phyloP scores from a whole-genome alignment of 2,329 filamentous ascomycete species.

The Thelonectria discophora region DNA sequence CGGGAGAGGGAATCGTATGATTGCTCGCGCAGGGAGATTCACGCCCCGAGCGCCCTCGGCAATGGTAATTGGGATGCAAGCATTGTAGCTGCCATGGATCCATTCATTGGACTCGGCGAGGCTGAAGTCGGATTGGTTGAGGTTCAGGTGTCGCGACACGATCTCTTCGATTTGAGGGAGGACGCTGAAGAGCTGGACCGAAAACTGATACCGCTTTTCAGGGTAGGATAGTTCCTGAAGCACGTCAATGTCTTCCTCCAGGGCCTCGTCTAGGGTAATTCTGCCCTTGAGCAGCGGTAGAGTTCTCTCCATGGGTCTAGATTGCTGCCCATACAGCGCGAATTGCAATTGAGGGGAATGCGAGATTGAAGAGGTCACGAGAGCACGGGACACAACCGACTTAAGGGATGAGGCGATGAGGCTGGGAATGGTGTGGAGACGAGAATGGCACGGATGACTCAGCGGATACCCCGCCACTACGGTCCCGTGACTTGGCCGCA shows the following conservation, averaged over 20 bases:
- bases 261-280: neutral
- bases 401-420: neutral
- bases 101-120: conserved; percentile 35
- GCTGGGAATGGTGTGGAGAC: neutral
- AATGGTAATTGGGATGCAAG: conserved; percentile 45
- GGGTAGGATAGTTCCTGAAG: conserved; percentile 23
- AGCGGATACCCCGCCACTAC: neutral
- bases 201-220: conserved; percentile 22
- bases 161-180: conserved; percentile 16
- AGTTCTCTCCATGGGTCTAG: neutral
- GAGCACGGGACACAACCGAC: neutral
- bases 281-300: neutral
- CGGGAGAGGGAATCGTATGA: conserved; percentile 46
- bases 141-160: conserved; percentile 23
- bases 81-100: conserved; percentile 48
- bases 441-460: neutral
- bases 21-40: conserved; percentile 10
- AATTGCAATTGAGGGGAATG: neutral
- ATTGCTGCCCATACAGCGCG: neutral
- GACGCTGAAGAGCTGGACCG: conserved; percentile 9
- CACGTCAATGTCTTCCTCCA: neutral
- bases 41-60: conserved; percentile 1
- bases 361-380: neutral
- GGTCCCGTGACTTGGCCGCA: too few species aligned
- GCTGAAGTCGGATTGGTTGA: conserved; percentile 17